Percentiles rank a stretch among this genome's conserved stretches.
phyloP scores from a whole-genome alignment of 805 yeast species.

The Nakazawaea anatomiae region DNA sequence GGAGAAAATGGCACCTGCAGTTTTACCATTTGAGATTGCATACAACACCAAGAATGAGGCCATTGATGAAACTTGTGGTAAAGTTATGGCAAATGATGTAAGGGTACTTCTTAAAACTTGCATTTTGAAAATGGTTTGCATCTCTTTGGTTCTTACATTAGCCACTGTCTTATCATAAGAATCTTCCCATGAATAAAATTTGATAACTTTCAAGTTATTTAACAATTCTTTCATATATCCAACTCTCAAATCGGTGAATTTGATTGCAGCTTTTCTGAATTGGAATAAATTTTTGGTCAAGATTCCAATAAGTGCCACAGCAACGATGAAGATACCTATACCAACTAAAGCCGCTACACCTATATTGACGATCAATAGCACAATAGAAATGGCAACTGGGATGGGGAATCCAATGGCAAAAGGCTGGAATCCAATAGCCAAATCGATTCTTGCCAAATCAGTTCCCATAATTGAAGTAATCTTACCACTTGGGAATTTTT shows the following conservation, averaged over 20 bases:
- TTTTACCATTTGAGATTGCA: slow-evolving; percentile 23
- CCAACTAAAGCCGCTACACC: slow-evolving; percentile 77
- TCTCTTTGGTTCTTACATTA: slow-evolving; percentile 55
- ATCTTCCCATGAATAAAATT: slow-evolving; percentile 87
- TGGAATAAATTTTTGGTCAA: slow-evolving; percentile 47
- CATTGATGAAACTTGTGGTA: slow-evolving; percentile 71
- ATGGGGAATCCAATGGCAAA: slow-evolving; percentile 60
- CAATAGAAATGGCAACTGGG: slow-evolving; percentile 56
- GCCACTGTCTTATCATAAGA: slow-evolving; percentile 60
- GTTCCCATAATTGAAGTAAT: slow-evolving; percentile 78
- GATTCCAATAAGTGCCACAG: slow-evolving; percentile 39
- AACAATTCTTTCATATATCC: slow-evolving; percentile 72
- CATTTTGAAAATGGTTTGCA: slow-evolving; percentile 52
- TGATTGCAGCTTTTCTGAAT: slow-evolving; percentile 50
- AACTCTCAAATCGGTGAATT: slow-evolving; percentile 72
- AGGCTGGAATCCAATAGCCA: slow-evolving; percentile 64
- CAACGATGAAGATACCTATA: slow-evolving; percentile 47
- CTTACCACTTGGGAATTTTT: slow-evolving; percentile 59
- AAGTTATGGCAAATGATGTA: slow-evolving; percentile 58
- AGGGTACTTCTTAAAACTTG: slow-evolving; percentile 58
- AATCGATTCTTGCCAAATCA: slow-evolving; percentile 78
- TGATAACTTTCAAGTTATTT: slow-evolving; percentile 73
- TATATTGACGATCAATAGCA: slow-evolving; percentile 56
- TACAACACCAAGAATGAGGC: slow-evolving; percentile 37
- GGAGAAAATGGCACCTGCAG: slow-evolving; percentile 62